A percentile compares a stretch with the other conserved stretches of the same genome.
phyloP scores from a whole-genome alignment of 2,329 filamentous ascomycete species.

The Colletotrichum sp. region DNA sequence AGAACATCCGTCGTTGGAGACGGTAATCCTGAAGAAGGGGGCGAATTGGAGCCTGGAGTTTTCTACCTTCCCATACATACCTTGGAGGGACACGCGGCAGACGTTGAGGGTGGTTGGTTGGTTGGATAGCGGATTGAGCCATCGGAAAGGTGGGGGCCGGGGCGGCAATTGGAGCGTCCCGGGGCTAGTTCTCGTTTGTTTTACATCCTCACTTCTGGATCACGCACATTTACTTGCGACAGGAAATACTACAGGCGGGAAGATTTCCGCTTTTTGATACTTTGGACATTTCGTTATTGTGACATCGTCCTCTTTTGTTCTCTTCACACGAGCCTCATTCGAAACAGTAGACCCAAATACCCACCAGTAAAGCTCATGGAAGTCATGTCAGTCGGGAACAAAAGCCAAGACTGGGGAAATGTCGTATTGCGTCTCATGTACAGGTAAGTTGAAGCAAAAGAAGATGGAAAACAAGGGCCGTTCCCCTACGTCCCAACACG shows the following conservation, averaged over 20 bases:
- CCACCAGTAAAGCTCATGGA: not conserved
- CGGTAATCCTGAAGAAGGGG: not conserved
- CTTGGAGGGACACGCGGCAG: not conserved
- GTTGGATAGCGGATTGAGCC: not conserved
- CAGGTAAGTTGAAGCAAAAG: not conserved
- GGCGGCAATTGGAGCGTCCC: not conserved
- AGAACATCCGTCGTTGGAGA: not conserved
- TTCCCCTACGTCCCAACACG: not conserved
- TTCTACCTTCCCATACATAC: not conserved
- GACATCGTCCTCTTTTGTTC: not conserved
- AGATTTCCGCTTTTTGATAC: not conserved
- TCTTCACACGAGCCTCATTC: not conserved
- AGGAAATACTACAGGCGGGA: not conserved
- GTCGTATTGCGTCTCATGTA: not conserved
- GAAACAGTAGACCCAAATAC: not conserved
- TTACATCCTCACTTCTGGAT: not conserved
- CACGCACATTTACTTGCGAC: not conserved
- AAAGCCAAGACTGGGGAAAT: not conserved
- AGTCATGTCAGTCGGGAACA: not conserved
- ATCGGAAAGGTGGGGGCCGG: not conserved
- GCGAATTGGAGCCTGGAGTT: conserved; percentile 16
- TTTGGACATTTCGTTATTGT: not conserved
- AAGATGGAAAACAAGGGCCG: not conserved
- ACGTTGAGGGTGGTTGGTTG: not conserved
- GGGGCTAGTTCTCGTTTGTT: not conserved